These are phyloP conservation scores for Neonectria neomacrospora DNA, from an alignment of 2,329 filamentous ascomycete genomes.

Conservation along the genomic window DNA sequence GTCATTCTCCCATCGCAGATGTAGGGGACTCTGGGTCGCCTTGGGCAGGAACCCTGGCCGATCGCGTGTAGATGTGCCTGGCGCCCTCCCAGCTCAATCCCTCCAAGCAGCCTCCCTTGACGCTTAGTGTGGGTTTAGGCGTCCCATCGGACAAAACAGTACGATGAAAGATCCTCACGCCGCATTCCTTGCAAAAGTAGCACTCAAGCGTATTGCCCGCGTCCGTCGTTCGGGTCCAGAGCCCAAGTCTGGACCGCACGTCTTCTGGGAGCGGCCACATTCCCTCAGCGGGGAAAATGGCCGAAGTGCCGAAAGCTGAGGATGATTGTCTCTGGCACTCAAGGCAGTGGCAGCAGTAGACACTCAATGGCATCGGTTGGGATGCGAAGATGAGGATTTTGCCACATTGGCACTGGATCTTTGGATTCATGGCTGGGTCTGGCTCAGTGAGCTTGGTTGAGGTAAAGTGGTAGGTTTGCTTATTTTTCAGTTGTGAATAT, in stretches of 20 bases:
- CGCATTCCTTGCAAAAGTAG: conserved; percentile 56
- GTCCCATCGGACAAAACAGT: conserved; percentile 52
- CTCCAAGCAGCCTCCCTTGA: conserved; percentile 60
- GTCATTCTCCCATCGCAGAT: neutral
- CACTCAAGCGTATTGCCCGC: conserved; percentile 56
- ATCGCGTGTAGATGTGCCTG: conserved; percentile 58
- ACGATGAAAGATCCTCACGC: conserved; percentile 60
- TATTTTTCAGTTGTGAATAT: no score
- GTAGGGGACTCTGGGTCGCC: conserved; percentile 39
- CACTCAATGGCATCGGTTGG: conserved; percentile 47
- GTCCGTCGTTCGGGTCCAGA: conserved; percentile 54
- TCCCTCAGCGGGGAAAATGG: conserved; percentile 54
- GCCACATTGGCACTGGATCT: conserved; percentile 54
- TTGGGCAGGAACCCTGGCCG: conserved; percentile 57
- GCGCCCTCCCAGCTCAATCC: conserved; percentile 54
- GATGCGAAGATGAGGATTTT: conserved; percentile 51
- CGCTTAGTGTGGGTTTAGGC: conserved; percentile 50
- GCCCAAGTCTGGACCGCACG: conserved; percentile 46
- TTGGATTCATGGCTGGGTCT: conserved; percentile 35
- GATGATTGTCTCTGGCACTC: conserved; percentile 58
- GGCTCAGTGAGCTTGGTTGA: neutral
- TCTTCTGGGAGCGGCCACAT: conserved; percentile 54
- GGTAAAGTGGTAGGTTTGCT: neutral
- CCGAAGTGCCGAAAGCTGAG: conserved; percentile 59
- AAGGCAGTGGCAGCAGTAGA: conserved; percentile 60